phyloP scores from a whole-genome alignment of 208 protist species.

The Wallacemonas sp. region DNA sequence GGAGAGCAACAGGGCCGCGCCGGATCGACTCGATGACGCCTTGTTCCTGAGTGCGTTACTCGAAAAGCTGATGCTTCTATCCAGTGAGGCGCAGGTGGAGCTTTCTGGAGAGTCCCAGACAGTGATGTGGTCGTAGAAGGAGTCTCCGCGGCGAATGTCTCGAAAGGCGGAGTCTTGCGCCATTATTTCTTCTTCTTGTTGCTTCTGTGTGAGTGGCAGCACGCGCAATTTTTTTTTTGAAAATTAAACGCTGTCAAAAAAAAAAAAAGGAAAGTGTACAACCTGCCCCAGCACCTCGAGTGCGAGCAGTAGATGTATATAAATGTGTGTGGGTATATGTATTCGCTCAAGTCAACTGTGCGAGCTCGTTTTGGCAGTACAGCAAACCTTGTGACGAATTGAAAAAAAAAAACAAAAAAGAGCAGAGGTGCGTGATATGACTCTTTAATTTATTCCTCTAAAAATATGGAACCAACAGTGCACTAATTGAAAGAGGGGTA shows the following conservation, averaged over 20 bases:
- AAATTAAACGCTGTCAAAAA: too few species aligned
- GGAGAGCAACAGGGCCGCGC: too few species aligned
- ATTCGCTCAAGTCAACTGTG: too few species aligned
- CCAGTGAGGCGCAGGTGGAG: neutral
- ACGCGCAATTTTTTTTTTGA: neutral
- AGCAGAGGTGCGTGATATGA: conserved; percentile 18
- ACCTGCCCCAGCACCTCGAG: too few species aligned
- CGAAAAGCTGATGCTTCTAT: conserved; percentile 6
- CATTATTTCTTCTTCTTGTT: neutral
- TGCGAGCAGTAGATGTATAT: neutral
- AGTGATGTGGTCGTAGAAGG: conserved; percentile 4
- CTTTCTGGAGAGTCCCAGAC: conserved; percentile 1
- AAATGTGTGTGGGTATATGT: too few species aligned
- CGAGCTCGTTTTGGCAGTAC: too few species aligned
- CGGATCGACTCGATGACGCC: too few species aligned
- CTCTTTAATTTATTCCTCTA: too few species aligned
- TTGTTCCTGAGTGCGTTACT: neutral
- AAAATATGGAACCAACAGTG: too few species aligned
- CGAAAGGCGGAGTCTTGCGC: neutral
- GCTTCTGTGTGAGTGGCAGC: neutral
- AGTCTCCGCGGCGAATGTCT: conserved; percentile 3
- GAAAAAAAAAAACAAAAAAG: conserved; percentile 27
- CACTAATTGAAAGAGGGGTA: too few species aligned
- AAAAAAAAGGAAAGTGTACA: conserved; percentile 5
- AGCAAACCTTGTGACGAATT: too few species aligned